A percentile compares a stretch with the other conserved stretches of the same genome.
Conservation (phyloP, 305 asterid species). For the Ajuga reptans region DNA sequence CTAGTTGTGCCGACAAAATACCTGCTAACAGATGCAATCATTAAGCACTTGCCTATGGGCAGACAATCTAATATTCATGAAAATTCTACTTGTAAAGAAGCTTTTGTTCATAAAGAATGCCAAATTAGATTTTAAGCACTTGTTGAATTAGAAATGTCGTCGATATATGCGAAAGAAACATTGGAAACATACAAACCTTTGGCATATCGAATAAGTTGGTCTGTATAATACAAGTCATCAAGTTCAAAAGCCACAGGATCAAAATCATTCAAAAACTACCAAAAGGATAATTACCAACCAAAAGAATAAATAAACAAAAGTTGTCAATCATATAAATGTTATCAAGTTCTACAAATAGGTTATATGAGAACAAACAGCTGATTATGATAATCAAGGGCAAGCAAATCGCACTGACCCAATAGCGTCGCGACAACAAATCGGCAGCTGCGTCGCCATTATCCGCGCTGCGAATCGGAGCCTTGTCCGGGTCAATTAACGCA, state of each 20-base stretch:
- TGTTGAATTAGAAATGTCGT: neutral
- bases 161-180: neutral
- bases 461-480: slow-evolving; percentile 36
- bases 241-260: too few relatives aligned
- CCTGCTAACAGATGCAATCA: neutral
- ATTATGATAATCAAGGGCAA: slow-evolving; percentile 9
- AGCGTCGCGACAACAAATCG: slow-evolving; percentile 72
- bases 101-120: neutral
- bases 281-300: too few relatives aligned
- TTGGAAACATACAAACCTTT: neutral
- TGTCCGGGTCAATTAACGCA: slow-evolving; percentile 30
- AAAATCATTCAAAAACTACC: too few relatives aligned
- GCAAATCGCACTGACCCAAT: slow-evolving; percentile 58
- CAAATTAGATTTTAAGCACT: neutral
- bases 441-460: slow-evolving; percentile 60
- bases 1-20: neutral
- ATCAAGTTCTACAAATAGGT: neutral
- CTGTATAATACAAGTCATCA: neutral
- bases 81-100: neutral
- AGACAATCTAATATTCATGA: neutral
- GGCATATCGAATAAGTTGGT: neutral
- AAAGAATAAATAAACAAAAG: neutral
- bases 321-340: neutral
- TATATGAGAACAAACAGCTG: neutral
- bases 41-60: neutral